A percentile compares a stretch with the other conserved stretches of the same genome.
Evolutionary conservation across 2,329 filamentous ascomycete species (phyloP).

Genomic region (Penicillium sp.): DNA sequence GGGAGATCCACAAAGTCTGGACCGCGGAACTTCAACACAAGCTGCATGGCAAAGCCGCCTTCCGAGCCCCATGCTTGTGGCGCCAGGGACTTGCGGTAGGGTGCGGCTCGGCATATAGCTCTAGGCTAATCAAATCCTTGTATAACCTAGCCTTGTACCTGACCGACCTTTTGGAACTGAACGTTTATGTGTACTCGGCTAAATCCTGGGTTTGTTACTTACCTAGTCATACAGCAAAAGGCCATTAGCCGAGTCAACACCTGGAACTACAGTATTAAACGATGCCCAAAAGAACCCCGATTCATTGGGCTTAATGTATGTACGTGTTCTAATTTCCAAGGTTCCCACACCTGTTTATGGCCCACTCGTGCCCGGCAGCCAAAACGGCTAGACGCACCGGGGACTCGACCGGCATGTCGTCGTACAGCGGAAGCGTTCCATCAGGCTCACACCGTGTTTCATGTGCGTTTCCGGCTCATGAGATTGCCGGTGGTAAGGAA

Average conservation of each 20-base stretch:
- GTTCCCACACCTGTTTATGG: not conserved
- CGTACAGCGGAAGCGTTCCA: conserved; percentile 6
- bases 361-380: conserved; percentile 14
- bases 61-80: conserved; percentile 11
- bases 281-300: not conserved
- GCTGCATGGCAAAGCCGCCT: conserved; percentile 17
- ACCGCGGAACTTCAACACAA: not conserved
- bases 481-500: conserved; percentile 85
- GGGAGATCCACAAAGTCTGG: not conserved
- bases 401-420: conserved; percentile 9
- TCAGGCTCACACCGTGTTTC: conserved; percentile 19
- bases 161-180: not conserved
- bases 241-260: not conserved
- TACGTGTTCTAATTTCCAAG: not conserved
- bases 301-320: not conserved
- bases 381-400: conserved; percentile 16
- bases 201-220: not conserved
- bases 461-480: conserved; percentile 44
- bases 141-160: not conserved
- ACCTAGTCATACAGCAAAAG: not conserved
- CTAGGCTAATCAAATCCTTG: not conserved
- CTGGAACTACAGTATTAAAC: not conserved
- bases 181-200: not conserved
- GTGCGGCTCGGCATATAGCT: conserved; percentile 11
- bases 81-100: conserved; percentile 1